Evolutionary conservation across 352 stramenopile genomes (phyloP).

Genomic region (Phytophthora agathidicida): DNA sequence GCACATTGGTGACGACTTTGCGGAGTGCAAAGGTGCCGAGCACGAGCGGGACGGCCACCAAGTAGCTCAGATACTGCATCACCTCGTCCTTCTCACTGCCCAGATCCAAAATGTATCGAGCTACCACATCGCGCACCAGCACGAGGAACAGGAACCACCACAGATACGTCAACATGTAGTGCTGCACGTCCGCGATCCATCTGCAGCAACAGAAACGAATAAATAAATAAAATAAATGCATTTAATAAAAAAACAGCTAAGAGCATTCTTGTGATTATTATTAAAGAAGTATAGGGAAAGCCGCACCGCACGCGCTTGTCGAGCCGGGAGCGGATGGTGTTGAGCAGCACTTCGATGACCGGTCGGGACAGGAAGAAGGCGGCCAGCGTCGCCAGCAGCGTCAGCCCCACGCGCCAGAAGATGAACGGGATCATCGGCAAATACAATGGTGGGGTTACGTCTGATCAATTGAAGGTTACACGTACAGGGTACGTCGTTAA

Average conservation of each 20-base stretch:
- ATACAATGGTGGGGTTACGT: neutral
- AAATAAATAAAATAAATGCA: slow-evolving; percentile 1
- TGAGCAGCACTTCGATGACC: slow-evolving; percentile 56
- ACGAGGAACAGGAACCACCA: slow-evolving; percentile 75
- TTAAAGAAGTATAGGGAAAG: neutral
- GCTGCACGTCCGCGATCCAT: slow-evolving; percentile 83
- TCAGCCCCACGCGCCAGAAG: slow-evolving; percentile 62
- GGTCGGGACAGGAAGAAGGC: slow-evolving; percentile 66
- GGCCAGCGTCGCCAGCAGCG: slow-evolving; percentile 42
- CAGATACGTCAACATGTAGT: slow-evolving; percentile 77
- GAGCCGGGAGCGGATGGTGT: slow-evolving; percentile 52
- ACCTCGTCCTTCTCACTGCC: slow-evolving; percentile 48
- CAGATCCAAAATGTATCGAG: slow-evolving; percentile 60
- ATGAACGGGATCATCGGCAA: slow-evolving; percentile 39
- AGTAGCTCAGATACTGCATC: slow-evolving; percentile 59
- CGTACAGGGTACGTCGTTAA: too few species aligned
- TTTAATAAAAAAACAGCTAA: slow-evolving; percentile 3
- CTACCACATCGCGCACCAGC: slow-evolving; percentile 49
- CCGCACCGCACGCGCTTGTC: slow-evolving; percentile 67
- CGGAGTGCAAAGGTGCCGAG: slow-evolving; percentile 77
- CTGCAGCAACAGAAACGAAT: slow-evolving; percentile 20
- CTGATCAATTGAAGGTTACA: neutral
- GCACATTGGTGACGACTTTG: slow-evolving; percentile 81
- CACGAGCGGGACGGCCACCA: slow-evolving; percentile 68
- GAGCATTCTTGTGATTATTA: neutral